Base-by-base conservation (phyloP, 2,329 filamentous ascomycete genomes). In the Xylogone sp. region DNA sequence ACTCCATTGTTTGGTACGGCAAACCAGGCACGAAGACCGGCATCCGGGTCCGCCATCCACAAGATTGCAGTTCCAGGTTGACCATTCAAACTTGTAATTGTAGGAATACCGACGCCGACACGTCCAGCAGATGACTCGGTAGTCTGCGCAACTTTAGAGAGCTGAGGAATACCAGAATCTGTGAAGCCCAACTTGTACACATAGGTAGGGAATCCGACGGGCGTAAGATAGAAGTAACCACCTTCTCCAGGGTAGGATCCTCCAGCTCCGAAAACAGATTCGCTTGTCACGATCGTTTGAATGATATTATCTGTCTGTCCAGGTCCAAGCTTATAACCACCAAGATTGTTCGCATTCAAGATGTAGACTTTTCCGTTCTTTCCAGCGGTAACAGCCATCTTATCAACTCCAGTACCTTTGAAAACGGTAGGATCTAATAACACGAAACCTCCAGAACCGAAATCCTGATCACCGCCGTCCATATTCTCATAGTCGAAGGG, bases 161-260 rank as follows among this genome's bases (percentile, higher is more conserved):
- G 69, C 6, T 61, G 52, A 9, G 69, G 68, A n/a, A 64, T 55
- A 2, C 68, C 69, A 20, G 51, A 55, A 12, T 56, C 47, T 43
- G 59, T 62, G 49, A 59, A 60, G 3, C 64, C 64, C 43, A 71
- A 60, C 53, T 66, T 65, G 58, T 68, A 73, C 6, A 61, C 65
- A 9, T 64, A 62, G 6, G 67, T 62, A 42, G 65, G 59, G 46
- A 63, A 65, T 1, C 62, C 60, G 22, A 68, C 65, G 18, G 69
- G 68, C 21, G 62, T 68, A 46, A 68, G 60, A 44, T 74, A 75
- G 53, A 75, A 68, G 45, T 69, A 75, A 10, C 72, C 72, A 19
- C 72, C 72, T 55, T 73, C 72, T 1, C 67, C 55, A 1, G 71
- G 71, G 51, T 73, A 74, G 10, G 68, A 70, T 12, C 69, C 72